Evolutionary conservation across 2,329 filamentous ascomycete genomes (phyloP), one percentile per base, ranked within the genome.

Genomic region (Cladorrhinum sp.): DNA sequence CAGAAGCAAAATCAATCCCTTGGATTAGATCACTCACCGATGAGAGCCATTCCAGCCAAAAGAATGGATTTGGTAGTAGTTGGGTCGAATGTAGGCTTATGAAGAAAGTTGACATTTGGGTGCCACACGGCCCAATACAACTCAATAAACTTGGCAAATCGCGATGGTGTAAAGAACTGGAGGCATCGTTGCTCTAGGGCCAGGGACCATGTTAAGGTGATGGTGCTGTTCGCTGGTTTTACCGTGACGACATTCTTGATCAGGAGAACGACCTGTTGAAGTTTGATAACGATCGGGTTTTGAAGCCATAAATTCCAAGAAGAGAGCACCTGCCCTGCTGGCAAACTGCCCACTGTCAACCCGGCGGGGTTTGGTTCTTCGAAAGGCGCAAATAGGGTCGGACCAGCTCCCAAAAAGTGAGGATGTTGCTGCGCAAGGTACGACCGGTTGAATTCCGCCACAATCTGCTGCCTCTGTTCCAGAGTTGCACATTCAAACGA

Each of bases 51-150:
- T 8, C 69, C 66, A 1, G 73, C 73, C 6, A 76, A 62, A 3
- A 75, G 64, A 27, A 68, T 66, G 1, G 70, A 66, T 53, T 73
- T 72, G 5, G 70, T 63, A 1, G 58, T 66, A 2, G 68, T 52
- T 0, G 70, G 63, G 41, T 75, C 67, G 60, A 76, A 76, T 4
- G 69, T 73, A 3, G 74, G 73, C 25, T 70, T 69, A 56, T 75
- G 74, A 1, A 75, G 55, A 20, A 74, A 67, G 53, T 71, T 73
- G 57, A 74, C 68, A 55, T 76, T 74, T 2, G 74, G 72, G 60
- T 75, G 69, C 74, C 74, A 75, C 9, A 73, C 66, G 0, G 70
- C 67, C 74, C 74, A 76, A 60, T 72, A 76, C 5, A 74, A 60
- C 6, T 69, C 67, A 8, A 75, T 62, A 25, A 68, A 73, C 32